Evolutionary conservation across 2,329 filamentous ascomycete genomes (phyloP), one percentile per base, ranked within the genome.

Genomic region (Microcyclosporella mali): DNA sequence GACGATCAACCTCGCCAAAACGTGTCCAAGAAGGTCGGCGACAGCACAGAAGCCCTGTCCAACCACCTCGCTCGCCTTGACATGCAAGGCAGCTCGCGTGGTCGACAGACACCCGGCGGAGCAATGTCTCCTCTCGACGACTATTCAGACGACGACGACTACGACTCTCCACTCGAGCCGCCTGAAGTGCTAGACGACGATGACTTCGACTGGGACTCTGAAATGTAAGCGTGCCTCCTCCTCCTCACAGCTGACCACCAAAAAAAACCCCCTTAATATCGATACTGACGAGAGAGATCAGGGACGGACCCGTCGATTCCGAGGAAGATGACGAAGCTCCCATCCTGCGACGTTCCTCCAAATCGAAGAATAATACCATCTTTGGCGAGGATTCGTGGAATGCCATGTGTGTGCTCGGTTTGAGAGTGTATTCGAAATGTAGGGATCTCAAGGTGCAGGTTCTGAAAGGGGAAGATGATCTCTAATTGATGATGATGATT

Each of bases 381-480:
- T 70, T 72, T 40, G 66, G 64, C 32, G 63, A 66, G 14, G 71
- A 74, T 46, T 75, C 75, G 0, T 81, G 78, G 78, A 79, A 80
- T 52, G 78, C 78, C 1, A 69, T 79, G 1, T 78, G 75, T 47
- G 75, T 81, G 12, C 70, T 81, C 3, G 78, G 78, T 0, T 58
- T 81, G 21, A 66, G 75, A 4, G 76, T 81, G 0, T 81, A 78
- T 53, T 72, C 70, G 8, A 41, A 49, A 39, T 70, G 74, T 46
- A 72, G 76, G 0, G 65, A 67, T 19, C 68, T 79, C 28, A 69
- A 64, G 2, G 68, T 81, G 14, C 67, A 73, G 49, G 74, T 79
- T 7, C 62, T 75, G n/a, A 70, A 66, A 40, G 65, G 69, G 6
- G 61, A 66, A 35, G 60, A 68, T 17, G 56, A 64, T 35, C 43